Conservation (phyloP, 2,329 filamentous ascomycete genomes). For the Cadophora sp. region DNA sequence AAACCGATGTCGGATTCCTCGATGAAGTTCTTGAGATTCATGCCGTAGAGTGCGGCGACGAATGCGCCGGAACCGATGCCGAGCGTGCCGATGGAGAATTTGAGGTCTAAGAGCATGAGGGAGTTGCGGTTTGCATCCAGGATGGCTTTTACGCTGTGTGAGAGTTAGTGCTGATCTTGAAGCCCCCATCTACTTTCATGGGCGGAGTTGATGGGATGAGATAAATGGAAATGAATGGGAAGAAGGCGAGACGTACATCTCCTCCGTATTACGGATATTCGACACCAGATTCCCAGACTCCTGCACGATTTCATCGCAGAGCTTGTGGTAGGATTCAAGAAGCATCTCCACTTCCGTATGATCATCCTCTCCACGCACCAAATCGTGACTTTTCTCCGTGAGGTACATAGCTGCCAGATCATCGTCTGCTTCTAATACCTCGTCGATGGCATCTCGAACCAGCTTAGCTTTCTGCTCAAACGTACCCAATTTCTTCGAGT, state of each 20-base stretch:
- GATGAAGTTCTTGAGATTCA: constrained; percentile 99
- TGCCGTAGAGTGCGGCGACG: constrained; percentile 97
- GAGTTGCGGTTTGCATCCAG: constrained; percentile 97
- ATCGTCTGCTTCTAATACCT: constrained; percentile 94
- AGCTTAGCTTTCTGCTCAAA: constrained; percentile 97
- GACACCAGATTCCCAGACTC: constrained; percentile 91
- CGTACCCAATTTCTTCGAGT: constrained; percentile 93
- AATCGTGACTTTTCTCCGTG: constrained; percentile 82
- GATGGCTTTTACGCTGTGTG: constrained; percentile 84
- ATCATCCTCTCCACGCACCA: constrained; percentile 78
- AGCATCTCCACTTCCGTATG: constrained; percentile 98
- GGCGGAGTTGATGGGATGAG: background rate
- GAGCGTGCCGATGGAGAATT: constrained; percentile 93
- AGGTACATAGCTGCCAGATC: constrained; percentile 95
- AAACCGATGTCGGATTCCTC: constrained; percentile 94
- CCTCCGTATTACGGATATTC: constrained; percentile 96
- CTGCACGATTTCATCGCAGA: constrained; percentile 97
- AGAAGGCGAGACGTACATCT: constrained; percentile 72
- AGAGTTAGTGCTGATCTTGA: constrained; percentile 33
- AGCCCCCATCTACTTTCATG: background rate
- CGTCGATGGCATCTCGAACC: constrained; percentile 92
- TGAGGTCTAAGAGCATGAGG: constrained; percentile 95
- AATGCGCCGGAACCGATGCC: constrained; percentile 96
- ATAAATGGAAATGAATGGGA: background rate
- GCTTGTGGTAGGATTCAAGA: constrained; percentile 95